A percentile compares a stretch with the other conserved stretches of the same genome.
Evolutionary conservation across 225 moss, liverwort and hornwort genomes (phyloP).

Genomic region (Pseudisothecium myosuroides): DNA sequence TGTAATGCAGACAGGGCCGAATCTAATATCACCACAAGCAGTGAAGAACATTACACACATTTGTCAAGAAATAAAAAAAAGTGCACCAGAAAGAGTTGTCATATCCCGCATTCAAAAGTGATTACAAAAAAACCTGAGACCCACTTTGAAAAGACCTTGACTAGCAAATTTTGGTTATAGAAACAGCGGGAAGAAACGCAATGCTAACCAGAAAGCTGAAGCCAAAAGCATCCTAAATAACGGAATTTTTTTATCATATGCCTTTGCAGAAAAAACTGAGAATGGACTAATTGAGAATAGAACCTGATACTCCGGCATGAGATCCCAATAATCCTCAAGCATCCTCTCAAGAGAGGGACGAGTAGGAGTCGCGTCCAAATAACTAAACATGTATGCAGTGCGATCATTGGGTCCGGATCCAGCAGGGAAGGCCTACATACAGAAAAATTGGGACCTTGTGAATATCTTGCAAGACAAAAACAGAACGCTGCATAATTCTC

Average conservation of each 20-base stretch:
- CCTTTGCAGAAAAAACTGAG: not conserved
- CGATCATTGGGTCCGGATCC: slow-evolving; percentile 81
- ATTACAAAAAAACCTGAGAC: not conserved
- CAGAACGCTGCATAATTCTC: not conserved
- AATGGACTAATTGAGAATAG: not conserved
- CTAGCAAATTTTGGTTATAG: not conserved
- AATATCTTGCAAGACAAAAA: not conserved
- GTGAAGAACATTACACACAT: not conserved
- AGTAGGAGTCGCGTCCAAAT: slow-evolving; percentile 71
- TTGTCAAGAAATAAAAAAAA: not conserved
- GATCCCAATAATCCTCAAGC: slow-evolving; percentile 88
- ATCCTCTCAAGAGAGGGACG: slow-evolving; percentile 83
- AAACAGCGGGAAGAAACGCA: not conserved
- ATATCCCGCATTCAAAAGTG: not conserved
- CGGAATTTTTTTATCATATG: not conserved
- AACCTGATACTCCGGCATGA: slow-evolving; percentile 92
- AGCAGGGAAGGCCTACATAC: slow-evolving; percentile 82
- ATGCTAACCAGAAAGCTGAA: not conserved
- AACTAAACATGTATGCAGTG: slow-evolving; percentile 81
- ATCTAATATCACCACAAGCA: not conserved
- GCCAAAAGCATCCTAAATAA: not conserved
- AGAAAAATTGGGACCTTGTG: not conserved
- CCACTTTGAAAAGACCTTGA: not conserved
- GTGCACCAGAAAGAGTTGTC: no score
- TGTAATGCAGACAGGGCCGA: not conserved